These are phyloP conservation scores for Scytalidium sp. DNA, from an alignment of 2,329 filamentous ascomycete genomes.

Conservation along the genomic window DNA sequence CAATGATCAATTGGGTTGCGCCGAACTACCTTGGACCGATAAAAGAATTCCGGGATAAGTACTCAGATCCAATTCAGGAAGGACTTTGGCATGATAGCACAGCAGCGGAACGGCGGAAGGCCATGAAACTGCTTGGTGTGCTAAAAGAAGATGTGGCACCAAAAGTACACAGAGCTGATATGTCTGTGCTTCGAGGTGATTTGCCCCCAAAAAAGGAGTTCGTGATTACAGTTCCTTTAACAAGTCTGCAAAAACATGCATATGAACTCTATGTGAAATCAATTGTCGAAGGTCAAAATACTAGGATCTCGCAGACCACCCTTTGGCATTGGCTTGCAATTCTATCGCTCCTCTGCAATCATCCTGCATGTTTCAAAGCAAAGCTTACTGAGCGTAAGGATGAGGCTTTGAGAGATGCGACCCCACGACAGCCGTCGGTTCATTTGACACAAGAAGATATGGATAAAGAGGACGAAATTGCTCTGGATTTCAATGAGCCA, in stretches of 20 bases:
- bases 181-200: conserved; percentile 61
- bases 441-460: conserved; percentile 1
- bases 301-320: conserved; percentile 32
- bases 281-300: conserved; percentile 23
- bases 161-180: conserved; percentile 75
- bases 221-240: conserved; percentile 71
- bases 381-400: conserved; percentile 42
- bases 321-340: conserved; percentile 54
- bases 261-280: conserved; percentile 54
- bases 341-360: conserved; percentile 54
- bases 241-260: conserved; percentile 57
- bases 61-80: conserved; percentile 67
- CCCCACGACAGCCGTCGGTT: background rate
- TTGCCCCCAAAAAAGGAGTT: conserved; percentile 80
- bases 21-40: conserved; percentile 71
- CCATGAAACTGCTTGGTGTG: conserved; percentile 64
- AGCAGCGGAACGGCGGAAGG: conserved; percentile 49
- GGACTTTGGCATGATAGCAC: conserved; percentile 69
- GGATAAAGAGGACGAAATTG: conserved; percentile 14
- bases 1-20: conserved; percentile 86
- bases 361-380: conserved; percentile 43
- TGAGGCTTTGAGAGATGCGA: conserved; percentile 15
- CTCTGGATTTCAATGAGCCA: conserved; percentile 18
- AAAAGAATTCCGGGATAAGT: conserved; percentile 67
- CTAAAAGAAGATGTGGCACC: conserved; percentile 71